Evolutionary conservation across 768 basidiomycete genomes (phyloP).

Genomic region (Agrocybe praecox): DNA sequence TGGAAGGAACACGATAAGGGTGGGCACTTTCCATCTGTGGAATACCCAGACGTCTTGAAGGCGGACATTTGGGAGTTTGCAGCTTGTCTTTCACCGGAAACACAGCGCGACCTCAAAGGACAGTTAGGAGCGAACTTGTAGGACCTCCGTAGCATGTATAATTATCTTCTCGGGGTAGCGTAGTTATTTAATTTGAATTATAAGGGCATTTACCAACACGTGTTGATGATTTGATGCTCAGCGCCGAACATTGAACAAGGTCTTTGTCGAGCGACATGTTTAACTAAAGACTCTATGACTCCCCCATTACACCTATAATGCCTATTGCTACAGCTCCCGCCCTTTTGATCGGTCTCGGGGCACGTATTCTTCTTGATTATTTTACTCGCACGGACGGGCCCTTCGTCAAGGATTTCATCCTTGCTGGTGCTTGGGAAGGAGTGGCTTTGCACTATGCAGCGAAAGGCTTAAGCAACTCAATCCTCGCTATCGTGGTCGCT

Average conservation of each 20-base stretch:
- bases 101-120: background rate
- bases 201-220: conserved; percentile 10
- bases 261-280: conserved; percentile 1
- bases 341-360: conserved; percentile 73
- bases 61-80: conserved; percentile 36
- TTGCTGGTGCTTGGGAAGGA: conserved; percentile 76
- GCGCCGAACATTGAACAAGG: conserved; percentile 1
- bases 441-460: conserved; percentile 71
- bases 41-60: conserved; percentile 39
- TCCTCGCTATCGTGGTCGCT: conserved; percentile 56
- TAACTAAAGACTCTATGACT: conserved; percentile 10
- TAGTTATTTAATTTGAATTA: background rate
- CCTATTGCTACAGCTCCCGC: conserved; percentile 58
- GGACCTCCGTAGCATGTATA: background rate
- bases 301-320: conserved; percentile 27
- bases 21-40: conserved; percentile 49
- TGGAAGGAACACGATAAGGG: conserved; percentile 42
- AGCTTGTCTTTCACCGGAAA: conserved; percentile 14
- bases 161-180: background rate
- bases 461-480: conserved; percentile 52
- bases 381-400: conserved; percentile 48
- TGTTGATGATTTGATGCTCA: conserved; percentile 16
- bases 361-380: conserved; percentile 68
- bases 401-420: conserved; percentile 59
- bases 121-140: background rate